These are phyloP conservation scores for Atalantia buxifolia DNA, from an alignment of 345 rosid species.

Conservation along the genomic window DNA sequence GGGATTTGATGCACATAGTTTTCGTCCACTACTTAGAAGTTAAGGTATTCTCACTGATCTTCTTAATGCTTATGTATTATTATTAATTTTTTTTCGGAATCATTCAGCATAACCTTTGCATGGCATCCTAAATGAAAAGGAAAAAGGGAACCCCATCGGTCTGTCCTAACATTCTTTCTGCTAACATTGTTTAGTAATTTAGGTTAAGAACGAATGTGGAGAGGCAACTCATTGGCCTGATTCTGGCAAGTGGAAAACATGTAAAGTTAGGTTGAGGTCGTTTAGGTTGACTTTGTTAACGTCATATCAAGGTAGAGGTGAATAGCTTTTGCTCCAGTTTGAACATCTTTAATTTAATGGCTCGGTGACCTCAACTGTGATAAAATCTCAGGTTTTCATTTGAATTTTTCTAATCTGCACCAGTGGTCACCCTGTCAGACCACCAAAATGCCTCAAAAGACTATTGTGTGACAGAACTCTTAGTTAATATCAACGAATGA, in stretches of 20 bases:
- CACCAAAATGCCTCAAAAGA: neutral
- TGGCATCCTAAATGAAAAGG: neutral
- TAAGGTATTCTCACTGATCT: conserved; percentile 50
- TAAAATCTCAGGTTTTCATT: neutral
- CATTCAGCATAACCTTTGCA: neutral
- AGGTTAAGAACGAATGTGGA: neutral
- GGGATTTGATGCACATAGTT: conserved; percentile 91
- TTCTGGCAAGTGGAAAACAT: neutral
- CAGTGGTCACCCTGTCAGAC: neutral
- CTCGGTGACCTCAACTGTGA: neutral
- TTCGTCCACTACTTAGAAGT: conserved; percentile 95
- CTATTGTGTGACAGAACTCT: neutral
- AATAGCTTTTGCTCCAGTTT: neutral
- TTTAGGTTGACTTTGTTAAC: neutral
- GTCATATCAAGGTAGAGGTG: neutral
- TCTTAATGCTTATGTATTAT: neutral
- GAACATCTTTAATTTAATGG: neutral
- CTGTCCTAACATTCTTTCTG: neutral
- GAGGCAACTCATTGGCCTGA: neutral
- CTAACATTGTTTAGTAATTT: neutral
- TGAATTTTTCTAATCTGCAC: neutral
- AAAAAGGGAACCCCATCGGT: neutral
- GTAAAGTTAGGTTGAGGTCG: neutral
- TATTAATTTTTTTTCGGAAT: neutral
- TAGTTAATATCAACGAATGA: neutral